A percentile compares a stretch with the other conserved stretches of the same genome.
phyloP scores from a whole-genome alignment of 1,284 basidiomycete species.

The Malassezia obtusa region DNA sequence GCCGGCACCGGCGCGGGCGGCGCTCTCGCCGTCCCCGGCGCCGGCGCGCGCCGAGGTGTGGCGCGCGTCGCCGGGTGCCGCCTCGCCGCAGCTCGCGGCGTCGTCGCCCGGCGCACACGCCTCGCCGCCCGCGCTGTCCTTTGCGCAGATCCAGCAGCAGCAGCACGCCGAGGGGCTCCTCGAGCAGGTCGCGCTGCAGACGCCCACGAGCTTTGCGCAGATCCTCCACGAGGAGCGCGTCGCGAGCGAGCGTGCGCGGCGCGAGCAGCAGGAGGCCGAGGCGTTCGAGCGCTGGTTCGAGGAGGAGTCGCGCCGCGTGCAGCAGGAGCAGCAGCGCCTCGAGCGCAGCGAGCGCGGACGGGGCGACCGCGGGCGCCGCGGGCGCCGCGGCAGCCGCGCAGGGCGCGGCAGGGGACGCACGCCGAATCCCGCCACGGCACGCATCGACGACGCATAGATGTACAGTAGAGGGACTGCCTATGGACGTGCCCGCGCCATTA shows the following conservation, averaged over 20 bases:
- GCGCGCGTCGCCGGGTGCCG: neutral
- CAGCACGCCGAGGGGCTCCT: constrained; percentile 21
- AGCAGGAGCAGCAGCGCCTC: constrained; percentile 15
- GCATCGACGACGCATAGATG: constrained; percentile 13
- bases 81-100: constrained; percentile 20
- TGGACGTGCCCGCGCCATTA: too few relatives aligned
- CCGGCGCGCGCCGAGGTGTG: constrained; percentile 1
- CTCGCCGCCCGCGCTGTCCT: constrained; percentile 22
- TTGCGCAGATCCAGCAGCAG: constrained; percentile 41
- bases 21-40: neutral
- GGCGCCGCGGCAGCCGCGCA: neutral
- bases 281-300: constrained; percentile 46
- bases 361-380: neutral
- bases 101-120: neutral
- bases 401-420: neutral
- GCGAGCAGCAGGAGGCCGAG: constrained; percentile 30
- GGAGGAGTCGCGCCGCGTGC: constrained; percentile 36
- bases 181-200: constrained; percentile 20
- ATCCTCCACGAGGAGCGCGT: constrained; percentile 36
- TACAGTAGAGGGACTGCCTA: neutral
- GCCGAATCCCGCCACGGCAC: constrained; percentile 5
- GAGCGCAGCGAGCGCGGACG: neutral
- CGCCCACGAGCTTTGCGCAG: constrained; percentile 30
- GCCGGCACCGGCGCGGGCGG: neutral
- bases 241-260: constrained; percentile 26